phyloP scores from a whole-genome alignment of 164 flowering plant species.

The Protea cynaroides region DNA sequence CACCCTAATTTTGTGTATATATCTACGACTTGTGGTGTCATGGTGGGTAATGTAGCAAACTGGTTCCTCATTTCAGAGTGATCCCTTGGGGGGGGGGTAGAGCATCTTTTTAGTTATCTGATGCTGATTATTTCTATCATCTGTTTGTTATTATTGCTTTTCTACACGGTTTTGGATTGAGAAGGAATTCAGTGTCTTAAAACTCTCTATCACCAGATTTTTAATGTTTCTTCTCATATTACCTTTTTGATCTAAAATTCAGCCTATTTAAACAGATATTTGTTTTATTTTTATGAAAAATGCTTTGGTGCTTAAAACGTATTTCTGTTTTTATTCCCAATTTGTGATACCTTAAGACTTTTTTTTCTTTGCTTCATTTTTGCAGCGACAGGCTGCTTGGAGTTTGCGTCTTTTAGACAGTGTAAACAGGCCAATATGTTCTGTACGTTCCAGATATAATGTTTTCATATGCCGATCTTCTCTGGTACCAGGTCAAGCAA shows the following conservation, averaged over 20 bases:
- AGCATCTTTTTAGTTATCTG: too few relatives aligned
- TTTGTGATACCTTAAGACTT: neutral
- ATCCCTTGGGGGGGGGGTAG: too few relatives aligned
- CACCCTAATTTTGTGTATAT: too few relatives aligned
- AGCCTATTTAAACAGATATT: neutral
- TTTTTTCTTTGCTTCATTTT: slow-evolving; percentile 10
- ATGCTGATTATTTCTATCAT: too few relatives aligned
- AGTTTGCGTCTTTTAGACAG: slow-evolving; percentile 30
- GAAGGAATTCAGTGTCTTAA: neutral
- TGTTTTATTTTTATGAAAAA: neutral
- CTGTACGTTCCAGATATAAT: slow-evolving; percentile 27
- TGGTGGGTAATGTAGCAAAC: too few relatives aligned
- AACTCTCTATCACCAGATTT: neutral
- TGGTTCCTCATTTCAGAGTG: too few relatives aligned
- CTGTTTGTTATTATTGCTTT: neutral
- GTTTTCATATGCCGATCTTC: slow-evolving; percentile 49
- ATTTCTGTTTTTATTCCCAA: neutral
- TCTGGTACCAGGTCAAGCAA: slow-evolving; percentile 30
- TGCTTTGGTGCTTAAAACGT: neutral
- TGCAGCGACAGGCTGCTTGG: slow-evolving; percentile 41
- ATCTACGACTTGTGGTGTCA: too few relatives aligned
- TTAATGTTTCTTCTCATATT: neutral
- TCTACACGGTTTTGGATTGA: neutral
- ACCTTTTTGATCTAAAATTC: neutral
- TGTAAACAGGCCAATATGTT: slow-evolving; percentile 19